These are phyloP conservation scores for Rhizopogon vulgaris DNA, from an alignment of 768 basidiomycete genomes.

Conservation along the genomic window DNA sequence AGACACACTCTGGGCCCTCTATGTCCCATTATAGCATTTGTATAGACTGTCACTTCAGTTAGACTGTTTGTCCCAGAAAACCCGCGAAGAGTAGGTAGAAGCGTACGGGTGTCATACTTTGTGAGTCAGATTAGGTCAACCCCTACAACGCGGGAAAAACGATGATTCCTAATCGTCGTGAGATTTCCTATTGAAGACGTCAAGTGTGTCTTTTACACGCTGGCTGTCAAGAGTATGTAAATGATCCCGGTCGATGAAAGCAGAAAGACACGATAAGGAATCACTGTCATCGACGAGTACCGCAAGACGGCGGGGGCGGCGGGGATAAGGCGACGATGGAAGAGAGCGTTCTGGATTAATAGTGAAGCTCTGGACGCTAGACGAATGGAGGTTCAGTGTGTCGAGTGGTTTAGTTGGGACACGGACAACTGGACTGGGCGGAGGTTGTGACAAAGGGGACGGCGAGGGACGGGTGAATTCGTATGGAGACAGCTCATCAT, in stretches of 20 bases:
- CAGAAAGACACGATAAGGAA: constrained; percentile 28
- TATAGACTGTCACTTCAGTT: too few species aligned
- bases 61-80: too few species aligned
- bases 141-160: too few species aligned
- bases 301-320: constrained; percentile 31
- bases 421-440: constrained; percentile 22
- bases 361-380: neutral
- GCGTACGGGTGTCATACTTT: neutral
- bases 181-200: constrained; percentile 1
- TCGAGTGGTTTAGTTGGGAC: neutral
- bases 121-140: too few species aligned
- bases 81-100: neutral
- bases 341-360: neutral
- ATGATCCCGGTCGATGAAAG: constrained; percentile 28
- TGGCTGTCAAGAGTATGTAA: constrained; percentile 25
- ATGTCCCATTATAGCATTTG: too few species aligned
- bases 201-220: constrained; percentile 19
- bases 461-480: constrained; percentile 19
- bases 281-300: constrained; percentile 35
- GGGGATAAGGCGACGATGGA: neutral
- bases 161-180: too few species aligned
- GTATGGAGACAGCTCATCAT: constrained; percentile 6
- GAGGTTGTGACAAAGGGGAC: constrained; percentile 32
- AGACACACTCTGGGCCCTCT: too few species aligned
- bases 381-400: neutral